phyloP scores from a whole-genome alignment of 2,329 filamentous ascomycete genomes.

The Trichoderma sp. region DNA sequence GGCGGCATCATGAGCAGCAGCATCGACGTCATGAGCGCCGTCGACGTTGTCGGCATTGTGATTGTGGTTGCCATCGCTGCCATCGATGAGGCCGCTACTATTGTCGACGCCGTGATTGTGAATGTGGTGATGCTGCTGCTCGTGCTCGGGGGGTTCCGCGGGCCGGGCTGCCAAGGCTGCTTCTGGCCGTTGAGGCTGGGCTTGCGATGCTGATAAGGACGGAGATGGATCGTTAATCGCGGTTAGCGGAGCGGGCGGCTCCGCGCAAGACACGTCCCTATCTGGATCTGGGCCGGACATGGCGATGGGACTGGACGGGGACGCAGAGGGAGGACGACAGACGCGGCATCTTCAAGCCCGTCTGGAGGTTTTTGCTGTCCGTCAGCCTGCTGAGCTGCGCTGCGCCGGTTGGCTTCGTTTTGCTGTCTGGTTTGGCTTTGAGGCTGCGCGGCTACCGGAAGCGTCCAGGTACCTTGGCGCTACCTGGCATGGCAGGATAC shows the following conservation, averaged over 20 bases:
- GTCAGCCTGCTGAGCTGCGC: constrained; percentile 4
- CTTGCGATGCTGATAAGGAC: neutral
- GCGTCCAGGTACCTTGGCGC: neutral
- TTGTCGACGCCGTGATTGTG: neutral
- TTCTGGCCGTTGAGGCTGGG: constrained; percentile 6
- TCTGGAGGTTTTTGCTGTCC: neutral
- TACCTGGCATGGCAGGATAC: neutral
- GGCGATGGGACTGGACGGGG: constrained; percentile 13
- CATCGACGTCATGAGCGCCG: constrained; percentile 18
- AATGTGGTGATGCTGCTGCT: constrained; percentile 6
- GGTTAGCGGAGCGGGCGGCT: neutral
- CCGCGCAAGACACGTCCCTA: constrained; percentile 15
- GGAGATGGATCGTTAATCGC: neutral
- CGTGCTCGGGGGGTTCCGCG: neutral
- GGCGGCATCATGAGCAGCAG: neutral
- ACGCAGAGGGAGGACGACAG: constrained; percentile 9
- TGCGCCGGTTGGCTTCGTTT: neutral
- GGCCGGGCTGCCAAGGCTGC: constrained; percentile 3
- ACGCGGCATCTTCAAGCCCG: constrained; percentile 18
- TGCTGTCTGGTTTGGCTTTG: neutral
- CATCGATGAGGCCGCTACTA: neutral
- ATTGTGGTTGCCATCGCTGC: constrained; percentile 21
- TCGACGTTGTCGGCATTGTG: constrained; percentile 15
- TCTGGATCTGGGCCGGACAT: constrained; percentile 20
- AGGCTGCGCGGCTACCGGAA: constrained; percentile 18